These are phyloP conservation scores for Nidula microcarpa DNA, from an alignment of 768 basidiomycete species.

Conservation along the genomic window DNA sequence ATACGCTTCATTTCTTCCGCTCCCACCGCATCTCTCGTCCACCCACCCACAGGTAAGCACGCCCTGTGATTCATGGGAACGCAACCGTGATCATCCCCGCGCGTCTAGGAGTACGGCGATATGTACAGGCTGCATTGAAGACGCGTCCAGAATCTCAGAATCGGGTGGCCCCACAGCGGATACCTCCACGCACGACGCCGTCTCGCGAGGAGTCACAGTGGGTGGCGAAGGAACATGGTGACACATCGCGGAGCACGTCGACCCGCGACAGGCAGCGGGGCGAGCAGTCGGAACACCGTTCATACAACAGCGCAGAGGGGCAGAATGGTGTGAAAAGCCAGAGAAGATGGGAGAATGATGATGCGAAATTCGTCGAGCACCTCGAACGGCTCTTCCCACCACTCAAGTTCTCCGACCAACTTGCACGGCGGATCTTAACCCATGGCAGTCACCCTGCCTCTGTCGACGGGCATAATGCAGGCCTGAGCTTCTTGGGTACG, in stretches of 20 bases:
- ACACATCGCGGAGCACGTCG: too few relatives aligned
- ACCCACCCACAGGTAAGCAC: neutral
- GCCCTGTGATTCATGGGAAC: neutral
- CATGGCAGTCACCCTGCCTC: constrained; percentile 74
- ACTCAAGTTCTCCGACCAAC: constrained; percentile 65
- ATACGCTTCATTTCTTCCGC: neutral
- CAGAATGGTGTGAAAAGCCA: neutral
- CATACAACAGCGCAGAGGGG: neutral
- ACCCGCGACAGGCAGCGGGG: neutral
- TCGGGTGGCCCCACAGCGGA: neutral
- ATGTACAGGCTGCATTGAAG: neutral
- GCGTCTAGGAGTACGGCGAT: neutral
- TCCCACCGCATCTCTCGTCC: neutral
- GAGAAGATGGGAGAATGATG: neutral
- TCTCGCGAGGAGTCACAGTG: neutral
- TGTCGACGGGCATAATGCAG: constrained; percentile 66
- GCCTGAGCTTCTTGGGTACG: constrained; percentile 71
- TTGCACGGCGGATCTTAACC: constrained; percentile 72
- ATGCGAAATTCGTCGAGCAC: constrained; percentile 35
- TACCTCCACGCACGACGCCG: neutral
- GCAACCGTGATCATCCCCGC: neutral
- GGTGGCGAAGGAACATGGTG: too few relatives aligned
- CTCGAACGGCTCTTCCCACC: constrained; percentile 61
- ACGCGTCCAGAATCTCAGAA: neutral
- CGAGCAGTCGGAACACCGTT: neutral